phyloP scores from a whole-genome alignment of 352 stramenopile species.

The Pythium graminicola region DNA sequence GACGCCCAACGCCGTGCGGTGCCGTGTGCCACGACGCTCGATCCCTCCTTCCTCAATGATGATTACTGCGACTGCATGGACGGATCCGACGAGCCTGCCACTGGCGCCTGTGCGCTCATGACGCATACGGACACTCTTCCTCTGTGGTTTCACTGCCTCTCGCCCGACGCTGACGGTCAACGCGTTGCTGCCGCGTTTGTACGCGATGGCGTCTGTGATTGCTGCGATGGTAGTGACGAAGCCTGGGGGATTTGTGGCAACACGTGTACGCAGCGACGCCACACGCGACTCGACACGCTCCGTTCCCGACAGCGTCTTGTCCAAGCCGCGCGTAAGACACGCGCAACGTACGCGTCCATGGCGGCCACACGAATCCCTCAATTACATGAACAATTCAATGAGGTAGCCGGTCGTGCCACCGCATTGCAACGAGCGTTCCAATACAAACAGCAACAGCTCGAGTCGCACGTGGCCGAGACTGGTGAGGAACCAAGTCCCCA shows the following conservation, averaged over 20 bases:
- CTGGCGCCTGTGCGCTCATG: slow-evolving; percentile 56
- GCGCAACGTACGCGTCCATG: slow-evolving; percentile 23
- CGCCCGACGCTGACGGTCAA: slow-evolving; percentile 20
- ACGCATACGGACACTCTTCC: background rate
- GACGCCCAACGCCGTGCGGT: slow-evolving; percentile 1
- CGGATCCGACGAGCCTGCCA: slow-evolving; percentile 86
- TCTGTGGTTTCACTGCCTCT: slow-evolving; percentile 40
- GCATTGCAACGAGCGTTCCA: slow-evolving; percentile 28
- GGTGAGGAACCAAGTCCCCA: slow-evolving; percentile 21
- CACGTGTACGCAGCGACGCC: slow-evolving; percentile 24
- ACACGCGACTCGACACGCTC: background rate
- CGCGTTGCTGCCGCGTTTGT: slow-evolving; percentile 56
- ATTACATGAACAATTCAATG: background rate
- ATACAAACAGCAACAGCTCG: slow-evolving; percentile 25
- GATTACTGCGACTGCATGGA: slow-evolving; percentile 93
- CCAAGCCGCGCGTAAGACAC: slow-evolving; percentile 15
- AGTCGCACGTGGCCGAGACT: slow-evolving; percentile 14
- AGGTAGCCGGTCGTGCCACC: slow-evolving; percentile 25
- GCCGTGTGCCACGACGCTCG: slow-evolving; percentile 34
- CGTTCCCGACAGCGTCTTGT: slow-evolving; percentile 20
- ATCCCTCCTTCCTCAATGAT: slow-evolving; percentile 72
- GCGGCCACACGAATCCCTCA: slow-evolving; percentile 22
- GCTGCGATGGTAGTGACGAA: slow-evolving; percentile 96
- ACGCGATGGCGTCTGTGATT: slow-evolving; percentile 95
- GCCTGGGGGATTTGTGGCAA: slow-evolving; percentile 26